phyloP scores from a whole-genome alignment of 306 rosid genomes.

The Quercus berberidifolia region DNA sequence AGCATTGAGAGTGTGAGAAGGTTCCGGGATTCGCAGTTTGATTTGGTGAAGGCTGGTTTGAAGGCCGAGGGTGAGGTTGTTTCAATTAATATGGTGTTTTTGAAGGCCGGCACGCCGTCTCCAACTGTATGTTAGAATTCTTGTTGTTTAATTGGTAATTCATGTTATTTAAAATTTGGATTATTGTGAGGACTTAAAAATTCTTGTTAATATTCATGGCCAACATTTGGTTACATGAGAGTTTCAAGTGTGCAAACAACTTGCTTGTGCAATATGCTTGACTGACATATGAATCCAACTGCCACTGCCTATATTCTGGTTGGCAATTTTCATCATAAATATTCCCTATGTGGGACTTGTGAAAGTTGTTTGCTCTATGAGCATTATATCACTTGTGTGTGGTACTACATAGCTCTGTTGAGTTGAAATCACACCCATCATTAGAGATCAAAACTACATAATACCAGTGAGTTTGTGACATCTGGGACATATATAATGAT shows the following conservation, averaged over 20 bases:
- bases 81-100: constrained; percentile 77
- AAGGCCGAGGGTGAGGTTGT: constrained; percentile 77
- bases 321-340: neutral
- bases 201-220: neutral
- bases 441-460: neutral
- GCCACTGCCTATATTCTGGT: neutral
- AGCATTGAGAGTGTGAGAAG: constrained; percentile 76
- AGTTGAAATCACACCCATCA: neutral
- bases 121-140: constrained; percentile 60
- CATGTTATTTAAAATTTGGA: neutral
- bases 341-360: neutral
- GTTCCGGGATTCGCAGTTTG: constrained; percentile 82
- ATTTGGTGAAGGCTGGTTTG: constrained; percentile 74
- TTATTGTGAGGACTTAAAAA: no score
- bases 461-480: neutral
- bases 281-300: neutral
- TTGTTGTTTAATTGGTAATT: neutral
- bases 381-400: neutral
- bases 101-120: constrained; percentile 86
- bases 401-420: neutral
- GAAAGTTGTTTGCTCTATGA: neutral
- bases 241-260: neutral
- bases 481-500: neutral
- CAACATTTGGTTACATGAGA: neutral
- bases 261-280: neutral